phyloP scores from a whole-genome alignment of 306 rosid genomes.

The Abrus pulchellus region DNA sequence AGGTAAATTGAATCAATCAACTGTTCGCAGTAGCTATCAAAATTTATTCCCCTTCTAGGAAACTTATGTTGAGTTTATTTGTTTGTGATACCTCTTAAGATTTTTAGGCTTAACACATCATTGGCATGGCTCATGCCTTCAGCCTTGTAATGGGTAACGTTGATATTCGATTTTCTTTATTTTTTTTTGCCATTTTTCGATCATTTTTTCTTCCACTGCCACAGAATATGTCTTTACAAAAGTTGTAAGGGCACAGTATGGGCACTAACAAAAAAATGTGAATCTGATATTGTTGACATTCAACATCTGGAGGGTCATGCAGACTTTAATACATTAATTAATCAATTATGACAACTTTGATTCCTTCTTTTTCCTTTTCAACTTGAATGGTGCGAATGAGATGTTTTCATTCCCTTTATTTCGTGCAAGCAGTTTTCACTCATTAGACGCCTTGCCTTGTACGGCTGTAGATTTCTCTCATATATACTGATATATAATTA shows the following conservation, averaged over 20 bases:
- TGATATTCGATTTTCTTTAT: not conserved
- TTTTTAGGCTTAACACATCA: not conserved
- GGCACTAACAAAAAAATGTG: slow-evolving; percentile 33
- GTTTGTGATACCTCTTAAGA: not conserved
- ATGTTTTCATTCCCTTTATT: slow-evolving; percentile 42
- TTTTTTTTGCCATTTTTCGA: not conserved
- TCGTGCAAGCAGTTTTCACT: slow-evolving; percentile 44
- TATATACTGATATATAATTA: not conserved
- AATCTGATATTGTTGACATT: slow-evolving; percentile 48
- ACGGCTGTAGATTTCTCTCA: slow-evolving; percentile 38
- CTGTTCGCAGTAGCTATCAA: not conserved
- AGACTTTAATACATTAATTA: slow-evolving; percentile 20
- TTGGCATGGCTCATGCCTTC: no score
- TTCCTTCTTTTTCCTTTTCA: slow-evolving; percentile 48
- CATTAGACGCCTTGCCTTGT: slow-evolving; percentile 37
- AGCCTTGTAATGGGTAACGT: not conserved
- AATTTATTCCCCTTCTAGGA: not conserved
- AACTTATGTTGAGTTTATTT: not conserved
- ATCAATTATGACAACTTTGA: slow-evolving; percentile 36
- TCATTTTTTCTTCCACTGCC: not conserved
- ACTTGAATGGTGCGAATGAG: slow-evolving; percentile 53
- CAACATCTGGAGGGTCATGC: not conserved
- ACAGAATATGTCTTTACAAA: slow-evolving; percentile 47
- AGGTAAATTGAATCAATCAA: not conserved
- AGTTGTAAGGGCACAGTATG: slow-evolving; percentile 34